Conservation (phyloP, 2,329 filamentous ascomycete genomes). For the Fusarium annulatum region DNA sequence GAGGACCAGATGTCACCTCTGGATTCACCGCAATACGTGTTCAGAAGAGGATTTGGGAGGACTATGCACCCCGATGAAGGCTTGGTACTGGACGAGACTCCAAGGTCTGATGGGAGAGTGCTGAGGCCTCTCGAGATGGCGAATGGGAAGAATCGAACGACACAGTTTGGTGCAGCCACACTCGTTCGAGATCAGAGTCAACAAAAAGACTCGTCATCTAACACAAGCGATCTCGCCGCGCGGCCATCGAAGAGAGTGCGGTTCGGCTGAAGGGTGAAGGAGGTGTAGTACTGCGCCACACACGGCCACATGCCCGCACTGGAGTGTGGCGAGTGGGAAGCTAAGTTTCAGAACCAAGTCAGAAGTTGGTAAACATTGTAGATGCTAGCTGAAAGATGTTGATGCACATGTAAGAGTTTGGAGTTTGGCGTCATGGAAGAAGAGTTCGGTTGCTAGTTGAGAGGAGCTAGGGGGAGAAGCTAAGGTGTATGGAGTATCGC, state of each 20-base stretch:
- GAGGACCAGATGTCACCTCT: constrained; percentile 63
- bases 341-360: constrained; percentile 39
- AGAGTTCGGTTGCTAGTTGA: background rate
- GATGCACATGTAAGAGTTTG: constrained; percentile 9
- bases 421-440: constrained; percentile 27
- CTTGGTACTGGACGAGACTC: constrained; percentile 49
- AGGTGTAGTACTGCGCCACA: constrained; percentile 19
- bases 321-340: constrained; percentile 21
- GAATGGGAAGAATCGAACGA: constrained; percentile 43
- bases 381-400: background rate
- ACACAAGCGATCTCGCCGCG: constrained; percentile 29
- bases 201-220: constrained; percentile 17
- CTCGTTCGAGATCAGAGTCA: constrained; percentile 16
- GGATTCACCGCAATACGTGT: constrained; percentile 59
- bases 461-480: background rate
- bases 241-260: constrained; percentile 49
- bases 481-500: background rate
- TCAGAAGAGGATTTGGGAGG: constrained; percentile 61
- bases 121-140: constrained; percentile 13
- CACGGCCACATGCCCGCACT: constrained; percentile 17
- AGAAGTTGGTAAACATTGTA: constrained; percentile 29
- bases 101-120: constrained; percentile 4
- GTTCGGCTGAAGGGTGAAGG: constrained; percentile 34
- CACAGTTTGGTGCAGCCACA: constrained; percentile 25
- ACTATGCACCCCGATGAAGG: constrained; percentile 59